Percentiles rank a stretch among this genome's conserved stretches.
Evolutionary conservation across 306 rosid genomes (phyloP).

Genomic region (Prosopis cineraria): DNA sequence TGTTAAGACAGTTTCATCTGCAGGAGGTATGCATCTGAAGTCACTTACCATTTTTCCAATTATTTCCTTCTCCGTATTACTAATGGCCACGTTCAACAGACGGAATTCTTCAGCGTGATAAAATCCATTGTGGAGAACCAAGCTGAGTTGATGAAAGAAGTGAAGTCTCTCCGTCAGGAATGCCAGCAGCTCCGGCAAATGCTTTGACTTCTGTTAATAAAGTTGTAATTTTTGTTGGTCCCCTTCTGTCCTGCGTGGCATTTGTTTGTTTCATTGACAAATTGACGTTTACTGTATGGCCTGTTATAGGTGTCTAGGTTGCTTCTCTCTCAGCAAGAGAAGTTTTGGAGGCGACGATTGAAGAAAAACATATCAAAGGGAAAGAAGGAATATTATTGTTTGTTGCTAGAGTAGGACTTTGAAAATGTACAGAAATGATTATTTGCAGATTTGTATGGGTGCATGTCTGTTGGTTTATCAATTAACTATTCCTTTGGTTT

Average conservation of each 20-base stretch:
- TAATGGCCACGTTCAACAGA: slow-evolving; percentile 49
- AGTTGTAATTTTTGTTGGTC: slow-evolving; percentile 13
- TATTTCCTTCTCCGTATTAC: slow-evolving; percentile 22
- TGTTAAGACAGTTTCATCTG: slow-evolving; percentile 89
- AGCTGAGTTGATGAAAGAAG: slow-evolving; percentile 87
- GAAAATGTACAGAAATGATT: slow-evolving; percentile 48
- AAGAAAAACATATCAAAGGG: slow-evolving; percentile 17
- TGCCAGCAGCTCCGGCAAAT: slow-evolving; percentile 86
- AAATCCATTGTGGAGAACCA: slow-evolving; percentile 77
- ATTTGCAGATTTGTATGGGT: slow-evolving; percentile 34
- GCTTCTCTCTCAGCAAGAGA: slow-evolving; percentile 33
- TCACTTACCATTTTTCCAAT: slow-evolving; percentile 13
- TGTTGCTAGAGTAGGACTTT: slow-evolving; percentile 36
- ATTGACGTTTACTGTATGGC: slow-evolving; percentile 31
- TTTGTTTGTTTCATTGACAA: slow-evolving; percentile 35
- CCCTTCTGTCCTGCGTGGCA: slow-evolving; percentile 28
- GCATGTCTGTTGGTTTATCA: slow-evolving; percentile 36
- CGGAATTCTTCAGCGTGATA: slow-evolving; percentile 64
- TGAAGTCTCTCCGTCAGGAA: slow-evolving; percentile 82
- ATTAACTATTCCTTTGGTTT: slow-evolving; percentile 11
- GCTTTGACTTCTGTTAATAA: slow-evolving; percentile 58
- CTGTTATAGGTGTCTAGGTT: slow-evolving; percentile 35
- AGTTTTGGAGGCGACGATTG: slow-evolving; percentile 30
- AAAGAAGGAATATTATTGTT: slow-evolving; percentile 34
- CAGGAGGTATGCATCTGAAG: slow-evolving; percentile 74